Evolutionary conservation across 345 rosid species (phyloP).

Genomic region (Nasturtium officinale): DNA sequence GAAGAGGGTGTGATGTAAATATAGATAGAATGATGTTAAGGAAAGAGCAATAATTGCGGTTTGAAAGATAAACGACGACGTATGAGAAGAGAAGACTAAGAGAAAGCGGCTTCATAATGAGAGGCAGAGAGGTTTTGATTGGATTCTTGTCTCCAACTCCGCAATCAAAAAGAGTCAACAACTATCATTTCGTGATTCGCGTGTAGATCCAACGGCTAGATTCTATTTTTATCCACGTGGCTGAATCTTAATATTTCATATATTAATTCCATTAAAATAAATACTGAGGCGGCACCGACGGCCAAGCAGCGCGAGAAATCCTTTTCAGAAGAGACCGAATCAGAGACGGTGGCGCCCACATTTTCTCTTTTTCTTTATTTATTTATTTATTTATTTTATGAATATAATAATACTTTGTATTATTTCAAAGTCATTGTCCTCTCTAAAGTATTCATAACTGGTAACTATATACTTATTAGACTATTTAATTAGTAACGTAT

Average conservation of each 20-base stretch:
- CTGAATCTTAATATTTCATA: slow-evolving; percentile 2
- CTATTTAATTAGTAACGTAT: neutral
- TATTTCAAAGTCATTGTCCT: slow-evolving; percentile 14
- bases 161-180: slow-evolving; percentile 28
- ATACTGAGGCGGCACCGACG: slow-evolving; percentile 62
- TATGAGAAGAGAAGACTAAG: neutral
- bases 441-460: neutral
- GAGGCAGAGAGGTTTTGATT: slow-evolving; percentile 40
- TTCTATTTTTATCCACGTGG: slow-evolving; percentile 27
- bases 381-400: neutral
- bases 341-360: slow-evolving; percentile 41
- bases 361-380: neutral
- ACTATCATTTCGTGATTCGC: slow-evolving; percentile 51
- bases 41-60: neutral
- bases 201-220: slow-evolving; percentile 34
- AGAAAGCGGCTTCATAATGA: slow-evolving; percentile 46
- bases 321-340: slow-evolving; percentile 41
- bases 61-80: slow-evolving; percentile 24
- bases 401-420: neutral
- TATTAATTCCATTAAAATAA: neutral
- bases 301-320: slow-evolving; percentile 38
- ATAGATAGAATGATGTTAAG: neutral
- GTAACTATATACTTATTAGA: neutral
- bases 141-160: slow-evolving; percentile 35
- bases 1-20: neutral